phyloP scores from a whole-genome alignment of 805 yeast genomes.

The Blastobotrys terrestris region DNA sequence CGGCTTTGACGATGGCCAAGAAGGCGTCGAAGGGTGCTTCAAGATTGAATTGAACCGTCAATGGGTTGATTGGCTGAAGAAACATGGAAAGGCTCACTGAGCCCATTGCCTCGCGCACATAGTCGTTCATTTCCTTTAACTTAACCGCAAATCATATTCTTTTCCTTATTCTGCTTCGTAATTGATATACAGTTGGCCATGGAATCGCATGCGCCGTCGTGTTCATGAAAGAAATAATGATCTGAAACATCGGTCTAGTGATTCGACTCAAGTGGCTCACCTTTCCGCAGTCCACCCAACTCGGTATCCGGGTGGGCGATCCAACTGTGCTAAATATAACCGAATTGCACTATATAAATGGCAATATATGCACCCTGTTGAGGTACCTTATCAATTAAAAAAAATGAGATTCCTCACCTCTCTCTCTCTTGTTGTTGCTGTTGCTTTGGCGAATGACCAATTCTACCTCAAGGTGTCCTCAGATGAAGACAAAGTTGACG shows the following conservation, averaged over 20 bases:
- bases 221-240: too few relatives aligned
- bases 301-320: background rate
- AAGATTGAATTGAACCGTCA: background rate
- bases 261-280: background rate
- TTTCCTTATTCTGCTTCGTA: too few relatives aligned
- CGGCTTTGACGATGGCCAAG: background rate
- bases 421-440: background rate
- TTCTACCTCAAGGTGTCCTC: background rate
- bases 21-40: background rate
- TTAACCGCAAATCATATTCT: background rate
- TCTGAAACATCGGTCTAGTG: background rate
- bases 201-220: too few relatives aligned
- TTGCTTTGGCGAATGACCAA: background rate
- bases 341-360: too few relatives aligned
- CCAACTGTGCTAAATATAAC: too few relatives aligned
- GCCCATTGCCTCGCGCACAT: background rate
- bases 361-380: too few relatives aligned
- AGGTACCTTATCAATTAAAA: too few relatives aligned
- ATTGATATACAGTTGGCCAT: too few relatives aligned
- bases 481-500: background rate
- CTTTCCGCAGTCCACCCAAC: background rate
- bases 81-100: background rate
- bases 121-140: too few relatives aligned
- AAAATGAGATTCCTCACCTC: background rate
- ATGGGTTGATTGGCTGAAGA: background rate